Percentiles rank a stretch among this genome's conserved stretches.
Evolutionary conservation across 495 filamentous ascomycete genomes (phyloP).

Genomic region (Durotheca rogersii): DNA sequence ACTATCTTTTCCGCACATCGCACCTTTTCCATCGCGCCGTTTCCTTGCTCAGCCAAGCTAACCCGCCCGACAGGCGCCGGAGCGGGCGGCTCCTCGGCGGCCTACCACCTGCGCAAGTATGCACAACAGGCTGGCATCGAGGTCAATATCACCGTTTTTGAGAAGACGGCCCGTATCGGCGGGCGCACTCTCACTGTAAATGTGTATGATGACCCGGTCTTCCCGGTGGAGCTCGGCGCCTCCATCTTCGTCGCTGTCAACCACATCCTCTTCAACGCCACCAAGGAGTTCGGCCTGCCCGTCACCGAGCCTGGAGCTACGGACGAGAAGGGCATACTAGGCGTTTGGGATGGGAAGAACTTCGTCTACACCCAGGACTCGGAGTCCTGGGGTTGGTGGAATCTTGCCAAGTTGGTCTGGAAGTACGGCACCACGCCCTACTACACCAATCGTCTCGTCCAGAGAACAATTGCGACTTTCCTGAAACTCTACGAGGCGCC

Average conservation of each 20-base stretch:
- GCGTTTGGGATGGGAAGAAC: slow-evolving; percentile 77
- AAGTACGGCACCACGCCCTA: slow-evolving; percentile 81
- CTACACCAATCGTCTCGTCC: slow-evolving; percentile 70
- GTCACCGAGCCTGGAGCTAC: slow-evolving; percentile 32
- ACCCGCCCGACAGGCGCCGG: slow-evolving; percentile 68
- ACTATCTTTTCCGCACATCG: too few relatives aligned
- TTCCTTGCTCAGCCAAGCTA: not conserved
- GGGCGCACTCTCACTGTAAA: slow-evolving; percentile 89
- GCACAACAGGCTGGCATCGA: slow-evolving; percentile 52
- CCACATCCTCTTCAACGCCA: slow-evolving; percentile 72
- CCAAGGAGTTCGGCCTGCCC: slow-evolving; percentile 67
- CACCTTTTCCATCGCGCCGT: not conserved
- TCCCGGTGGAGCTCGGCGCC: slow-evolving; percentile 84
- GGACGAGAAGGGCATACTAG: slow-evolving; percentile 54
- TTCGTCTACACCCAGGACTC: slow-evolving; percentile 69
- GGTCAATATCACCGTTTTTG: slow-evolving; percentile 84
- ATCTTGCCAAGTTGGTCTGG: slow-evolving; percentile 75
- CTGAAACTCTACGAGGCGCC: slow-evolving; percentile 78
- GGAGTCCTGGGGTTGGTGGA: slow-evolving; percentile 68
- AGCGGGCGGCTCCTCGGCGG: slow-evolving; percentile 81
- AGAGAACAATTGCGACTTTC: slow-evolving; percentile 69
- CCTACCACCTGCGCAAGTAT: slow-evolving; percentile 76
- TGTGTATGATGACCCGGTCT: slow-evolving; percentile 65
- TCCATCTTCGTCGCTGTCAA: slow-evolving; percentile 92
- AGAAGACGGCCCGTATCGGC: slow-evolving; percentile 75